Percentiles rank a stretch among this genome's conserved stretches.
Conservation (phyloP, 768 basidiomycete genomes). For the Tremella mesenterica region DNA sequence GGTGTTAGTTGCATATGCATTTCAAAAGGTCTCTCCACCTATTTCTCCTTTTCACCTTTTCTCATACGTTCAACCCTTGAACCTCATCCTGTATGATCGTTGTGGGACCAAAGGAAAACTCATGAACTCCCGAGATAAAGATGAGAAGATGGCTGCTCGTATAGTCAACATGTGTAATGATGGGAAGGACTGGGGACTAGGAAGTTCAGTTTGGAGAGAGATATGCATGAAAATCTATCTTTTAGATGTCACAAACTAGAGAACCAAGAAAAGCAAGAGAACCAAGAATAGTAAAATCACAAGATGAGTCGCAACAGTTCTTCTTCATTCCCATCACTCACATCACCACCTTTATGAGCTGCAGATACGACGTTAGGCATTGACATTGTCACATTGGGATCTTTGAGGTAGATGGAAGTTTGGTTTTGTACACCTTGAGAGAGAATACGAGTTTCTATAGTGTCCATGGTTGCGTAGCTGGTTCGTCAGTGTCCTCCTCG, state of each 20-base stretch:
- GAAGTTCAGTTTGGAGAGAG: not conserved
- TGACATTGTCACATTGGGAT: slow-evolving; percentile 14
- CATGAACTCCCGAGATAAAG: too few species aligned
- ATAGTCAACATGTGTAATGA: not conserved
- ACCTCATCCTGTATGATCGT: too few species aligned
- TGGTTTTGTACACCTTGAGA: slow-evolving; percentile 31
- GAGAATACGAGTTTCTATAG: slow-evolving; percentile 36
- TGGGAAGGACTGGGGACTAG: not conserved
- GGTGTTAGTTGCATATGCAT: too few species aligned
- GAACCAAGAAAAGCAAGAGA: too few species aligned
- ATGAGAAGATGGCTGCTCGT: too few species aligned
- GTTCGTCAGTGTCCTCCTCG: not conserved
- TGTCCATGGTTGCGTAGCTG: slow-evolving; percentile 35
- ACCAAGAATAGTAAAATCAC: slow-evolving; percentile 1
- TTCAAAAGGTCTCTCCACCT: too few species aligned
- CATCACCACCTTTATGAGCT: slow-evolving; percentile 36
- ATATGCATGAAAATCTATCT: too few species aligned
- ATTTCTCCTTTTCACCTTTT: too few species aligned
- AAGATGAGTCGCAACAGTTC: slow-evolving; percentile 26
- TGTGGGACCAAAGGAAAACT: too few species aligned
- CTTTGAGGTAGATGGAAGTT: slow-evolving; percentile 35
- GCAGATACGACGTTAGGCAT: slow-evolving; percentile 31
- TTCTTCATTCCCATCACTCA: slow-evolving; percentile 26
- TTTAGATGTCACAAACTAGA: too few species aligned
- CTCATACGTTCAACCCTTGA: too few species aligned